Evolutionary conservation across 2,329 filamentous ascomycete species (phyloP), one percentile per base, ranked within the genome.

Genomic region (Knoxdaviesia proteae): DNA sequence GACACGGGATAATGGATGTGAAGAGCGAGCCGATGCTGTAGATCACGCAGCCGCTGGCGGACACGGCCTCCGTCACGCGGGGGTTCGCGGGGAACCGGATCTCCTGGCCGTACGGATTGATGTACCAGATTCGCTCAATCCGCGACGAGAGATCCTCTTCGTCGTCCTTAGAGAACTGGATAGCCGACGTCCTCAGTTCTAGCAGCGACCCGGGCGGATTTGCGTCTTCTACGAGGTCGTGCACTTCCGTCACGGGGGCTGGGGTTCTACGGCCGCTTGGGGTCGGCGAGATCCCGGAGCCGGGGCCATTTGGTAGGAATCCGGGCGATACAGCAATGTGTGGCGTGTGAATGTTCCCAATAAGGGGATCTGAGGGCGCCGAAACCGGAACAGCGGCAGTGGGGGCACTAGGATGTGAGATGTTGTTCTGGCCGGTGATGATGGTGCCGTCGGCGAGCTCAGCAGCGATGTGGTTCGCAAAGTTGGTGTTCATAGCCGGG

Each of bases 51-150:
- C 74, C 69, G 0, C 81, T 70, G 2, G 62, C 61, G 10, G 63
- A 61, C 1, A 96, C 57, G 0, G 84, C 74, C 6, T 74, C 69
- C 0, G 93, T 52, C 0, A 88, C 84, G 41, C 84, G 77, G 0
- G 84, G 77, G 52, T 94, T 96, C 2, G 84, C 81, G 0, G 77
- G 71, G 0, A 87, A 82, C 11, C 78, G 74, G 50, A 96, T 94
- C 58, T 94, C 87, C 55, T 94, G 84, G n/a, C 88, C 88, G 57
- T 94, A 96, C 0, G 88, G 88, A 54, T 94, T 96, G 62, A 96
- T 96, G 62, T 96, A 96, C 84, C 86, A 96, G 33, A 96, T 69
- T 3, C 87, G 65, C 43, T 77, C 67, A 50, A 96, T 93, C 32
- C 83, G 70, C 0, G 80, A 69, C 0, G 83, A 71, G 1, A 96